Evolutionary conservation across 495 filamentous ascomycete species (phyloP), one percentile per base, ranked within the genome.

Genomic region (Penicillium fimorum): DNA sequence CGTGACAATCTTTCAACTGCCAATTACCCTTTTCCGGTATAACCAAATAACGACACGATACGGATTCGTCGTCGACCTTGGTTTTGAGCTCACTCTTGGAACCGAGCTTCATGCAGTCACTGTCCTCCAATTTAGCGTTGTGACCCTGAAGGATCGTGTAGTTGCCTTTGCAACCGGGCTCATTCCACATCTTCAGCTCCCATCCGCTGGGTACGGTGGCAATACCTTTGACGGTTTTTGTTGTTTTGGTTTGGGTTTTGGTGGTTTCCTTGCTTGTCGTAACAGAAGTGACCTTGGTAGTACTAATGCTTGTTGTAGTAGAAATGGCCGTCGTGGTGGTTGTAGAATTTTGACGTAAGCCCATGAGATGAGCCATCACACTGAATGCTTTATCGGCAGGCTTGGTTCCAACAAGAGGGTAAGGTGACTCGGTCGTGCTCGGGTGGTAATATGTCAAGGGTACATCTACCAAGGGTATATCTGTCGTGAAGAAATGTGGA

Each of bases 111-210:
- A 60, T 15, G 20, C 57, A 60, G 3, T 47, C 40, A n/a, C 30
- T 32, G n/a, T 52, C 25, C 2, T 10, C 35, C 3, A 44, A 15
- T 10, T 42, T 15, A 13, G 47, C 25, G 46, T 38, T 50, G 38
- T 58, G 47, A 0, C 58, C 58, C 50, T 58, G 22, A 0, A 64
- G 11, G 0, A 32, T 5, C 38, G 58, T 41, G 18, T 64, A 64
- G 20, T 55, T 54, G 0, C 54, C 58, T 6, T 22, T n/a, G 50
- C 62, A 64, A 4, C 42, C 11, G 1, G 9, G 15, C 1, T 35
- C 29, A 5, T 15, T 27, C 32, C 53, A 64, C 33, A 61, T 49
- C 17, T 27, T 10, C 17, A 64, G 29, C 4, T 42, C 13, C 51
- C 55, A 64, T 4, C 51, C 32, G 2, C 10, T 18, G 1, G n/a